Evolutionary conservation across 2,329 filamentous ascomycete genomes (phyloP).

Genomic region (Lasiodiplodia theobromae): DNA sequence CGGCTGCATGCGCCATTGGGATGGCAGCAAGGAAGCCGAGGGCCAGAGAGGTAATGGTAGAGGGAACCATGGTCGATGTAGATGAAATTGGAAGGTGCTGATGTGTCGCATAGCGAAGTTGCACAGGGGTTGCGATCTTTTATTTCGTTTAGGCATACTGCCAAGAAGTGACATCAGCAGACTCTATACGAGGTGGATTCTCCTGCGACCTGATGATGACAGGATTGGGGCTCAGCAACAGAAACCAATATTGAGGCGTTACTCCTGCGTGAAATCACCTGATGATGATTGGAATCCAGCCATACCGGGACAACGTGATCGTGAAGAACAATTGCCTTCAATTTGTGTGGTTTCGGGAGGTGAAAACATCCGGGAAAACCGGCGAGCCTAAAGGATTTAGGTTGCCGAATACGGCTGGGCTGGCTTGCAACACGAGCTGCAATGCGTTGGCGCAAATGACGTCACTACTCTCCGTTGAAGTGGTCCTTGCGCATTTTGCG

Average conservation of each 20-base stretch:
- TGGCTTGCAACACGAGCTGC: not conserved
- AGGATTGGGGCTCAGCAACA: not conserved
- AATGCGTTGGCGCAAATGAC: not conserved
- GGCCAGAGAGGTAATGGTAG: not conserved
- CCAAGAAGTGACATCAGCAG: not conserved
- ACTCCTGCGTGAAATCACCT: not conserved
- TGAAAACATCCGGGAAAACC: not conserved
- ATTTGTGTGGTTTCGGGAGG: not conserved
- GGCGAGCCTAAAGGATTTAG: not conserved
- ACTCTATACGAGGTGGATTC: slow-evolving; percentile 1
- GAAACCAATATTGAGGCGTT: not conserved
- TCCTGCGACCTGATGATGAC: not conserved
- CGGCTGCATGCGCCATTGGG: not conserved
- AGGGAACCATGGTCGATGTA: not conserved
- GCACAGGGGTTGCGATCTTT: not conserved
- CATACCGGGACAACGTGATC: not conserved
- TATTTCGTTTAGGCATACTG: not conserved
- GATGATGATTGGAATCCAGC: not conserved
- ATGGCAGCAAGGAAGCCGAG: not conserved
- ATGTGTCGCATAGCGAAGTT: not conserved
- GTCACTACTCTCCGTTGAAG: too few species aligned
- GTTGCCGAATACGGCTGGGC: not conserved
- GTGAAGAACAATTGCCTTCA: not conserved
- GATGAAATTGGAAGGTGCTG: not conserved
- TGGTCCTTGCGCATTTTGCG: too few species aligned